Conservation (phyloP, 495 filamentous ascomycete species). For the Hypomontagnella submonticulosa region DNA sequence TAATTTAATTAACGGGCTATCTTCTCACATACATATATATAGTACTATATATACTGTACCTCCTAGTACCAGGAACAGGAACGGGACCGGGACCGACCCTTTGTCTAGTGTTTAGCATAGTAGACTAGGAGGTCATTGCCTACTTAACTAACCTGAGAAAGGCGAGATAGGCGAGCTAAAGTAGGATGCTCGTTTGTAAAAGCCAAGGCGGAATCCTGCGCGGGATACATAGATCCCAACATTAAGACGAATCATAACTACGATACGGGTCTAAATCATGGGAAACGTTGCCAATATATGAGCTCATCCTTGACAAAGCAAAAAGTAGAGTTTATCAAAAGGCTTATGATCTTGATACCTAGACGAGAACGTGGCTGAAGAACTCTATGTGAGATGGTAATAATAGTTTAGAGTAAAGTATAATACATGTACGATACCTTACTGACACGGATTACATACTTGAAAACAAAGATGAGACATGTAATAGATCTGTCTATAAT, state of each 20-base stretch:
- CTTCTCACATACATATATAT: neutral
- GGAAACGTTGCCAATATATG: neutral
- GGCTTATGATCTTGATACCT: constrained; percentile 3
- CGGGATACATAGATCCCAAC: no score
- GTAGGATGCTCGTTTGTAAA: no score
- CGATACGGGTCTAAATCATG: no score
- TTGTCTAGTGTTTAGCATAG: constrained; percentile 4
- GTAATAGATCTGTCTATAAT: no score
- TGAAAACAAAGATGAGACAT: no score
- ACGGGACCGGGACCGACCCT: constrained; percentile 17
- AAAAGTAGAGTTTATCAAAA: constrained; percentile 10
- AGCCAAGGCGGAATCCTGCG: no score
- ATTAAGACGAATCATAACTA: no score
- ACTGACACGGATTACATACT: neutral
- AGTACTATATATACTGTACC: neutral
- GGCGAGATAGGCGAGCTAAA: no score
- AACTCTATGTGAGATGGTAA: constrained; percentile 9
- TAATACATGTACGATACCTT: neutral
- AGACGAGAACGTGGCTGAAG: constrained; percentile 11
- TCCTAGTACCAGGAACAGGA: neutral
- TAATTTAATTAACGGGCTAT: constrained; percentile 8
- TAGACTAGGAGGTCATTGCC: neutral
- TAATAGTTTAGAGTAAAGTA: constrained; percentile 15
- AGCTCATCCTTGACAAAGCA: constrained; percentile 6
- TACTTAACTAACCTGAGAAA: no score